Base-by-base conservation (phyloP, 257 asterid species). In the Solanum paucissectum region DNA sequence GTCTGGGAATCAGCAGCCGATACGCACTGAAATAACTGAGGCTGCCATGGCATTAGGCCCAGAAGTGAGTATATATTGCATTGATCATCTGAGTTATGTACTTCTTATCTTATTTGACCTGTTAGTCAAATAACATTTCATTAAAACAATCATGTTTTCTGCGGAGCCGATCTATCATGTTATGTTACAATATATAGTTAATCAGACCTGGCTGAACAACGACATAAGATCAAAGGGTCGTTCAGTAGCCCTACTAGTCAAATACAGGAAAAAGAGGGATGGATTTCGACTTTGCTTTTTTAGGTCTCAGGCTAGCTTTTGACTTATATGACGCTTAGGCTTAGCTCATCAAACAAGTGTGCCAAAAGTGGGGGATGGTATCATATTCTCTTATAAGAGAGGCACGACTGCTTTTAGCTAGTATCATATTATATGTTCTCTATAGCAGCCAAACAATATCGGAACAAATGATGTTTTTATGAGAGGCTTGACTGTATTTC, bases 21-120 rank as follows among this genome's bases (percentile, higher is more conserved):
- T 97, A 75, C 95, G 98, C 68, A 95, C 96, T 86, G 98, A 97
- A 91, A 97, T 95, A 87, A 97, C 99, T 1, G 98, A 96, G 85
- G 98, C 98, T 88, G 99, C 99, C 85, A 97, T 97, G 98, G 98
- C 92, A 88, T 91, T 95, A 87, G 99, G 98, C 58, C 75, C 98
- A 27, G 98, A 94, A 90, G 98, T 93, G 87, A 94, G 98, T 90
- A 82, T 81, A 49, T 82, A 49, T 49, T 49, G 69, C 42, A 29
- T 82, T 9, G 69, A 49, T 9, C 64, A 77, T 77, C 38, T 14
- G 38, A 79, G 25, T 42, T 8, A 44, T 27, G 38, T 44, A 2
- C 64, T n/a, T 23, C 83, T 46, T 6, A 46, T 16, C 9, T 16
- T 46, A 16, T 81, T 79, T 44, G 85, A 27, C 40, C 85, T 27